These are phyloP conservation scores for Casaregolazyma lundiana DNA, from an alignment of 1,139 yeast species.

Conservation along the genomic window DNA sequence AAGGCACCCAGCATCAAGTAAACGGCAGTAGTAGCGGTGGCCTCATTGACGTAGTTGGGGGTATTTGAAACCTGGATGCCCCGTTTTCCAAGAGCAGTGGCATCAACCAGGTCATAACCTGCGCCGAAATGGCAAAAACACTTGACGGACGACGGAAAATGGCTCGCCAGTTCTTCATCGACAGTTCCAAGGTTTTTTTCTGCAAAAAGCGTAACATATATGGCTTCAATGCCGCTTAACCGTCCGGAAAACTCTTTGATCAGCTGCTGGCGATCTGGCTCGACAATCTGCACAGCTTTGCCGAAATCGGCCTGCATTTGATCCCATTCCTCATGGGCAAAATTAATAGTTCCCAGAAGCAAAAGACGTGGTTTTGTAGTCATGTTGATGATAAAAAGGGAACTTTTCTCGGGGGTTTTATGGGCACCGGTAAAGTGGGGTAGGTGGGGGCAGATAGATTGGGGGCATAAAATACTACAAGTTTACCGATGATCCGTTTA, in stretches of 20 bases:
- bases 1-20: conserved; percentile 54
- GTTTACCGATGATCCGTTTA: too few relatives aligned
- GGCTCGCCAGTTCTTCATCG: conserved; percentile 62
- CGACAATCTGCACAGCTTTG: conserved; percentile 17
- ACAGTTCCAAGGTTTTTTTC: conserved; percentile 49
- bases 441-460: not conserved
- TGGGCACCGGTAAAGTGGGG: not conserved
- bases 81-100: conserved; percentile 43
- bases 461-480: too few relatives aligned
- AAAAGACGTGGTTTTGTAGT: conserved; percentile 18
- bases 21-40: conserved; percentile 70
- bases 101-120: conserved; percentile 69
- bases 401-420: not conserved
- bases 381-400: not conserved
- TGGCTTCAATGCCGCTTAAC: conserved; percentile 31
- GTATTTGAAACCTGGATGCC: conserved; percentile 61
- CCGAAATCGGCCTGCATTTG: conserved; percentile 16
- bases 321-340: conserved; percentile 22
- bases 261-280: conserved; percentile 30
- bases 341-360: conserved; percentile 19
- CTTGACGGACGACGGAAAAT: conserved; percentile 58
- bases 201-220: conserved; percentile 21
- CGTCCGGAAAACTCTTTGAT: conserved; percentile 30
- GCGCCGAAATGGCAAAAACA: conserved; percentile 65
- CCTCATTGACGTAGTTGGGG: conserved; percentile 63